Conservation (phyloP, 1,284 basidiomycete genomes). For the Austroboletus niveus region DNA sequence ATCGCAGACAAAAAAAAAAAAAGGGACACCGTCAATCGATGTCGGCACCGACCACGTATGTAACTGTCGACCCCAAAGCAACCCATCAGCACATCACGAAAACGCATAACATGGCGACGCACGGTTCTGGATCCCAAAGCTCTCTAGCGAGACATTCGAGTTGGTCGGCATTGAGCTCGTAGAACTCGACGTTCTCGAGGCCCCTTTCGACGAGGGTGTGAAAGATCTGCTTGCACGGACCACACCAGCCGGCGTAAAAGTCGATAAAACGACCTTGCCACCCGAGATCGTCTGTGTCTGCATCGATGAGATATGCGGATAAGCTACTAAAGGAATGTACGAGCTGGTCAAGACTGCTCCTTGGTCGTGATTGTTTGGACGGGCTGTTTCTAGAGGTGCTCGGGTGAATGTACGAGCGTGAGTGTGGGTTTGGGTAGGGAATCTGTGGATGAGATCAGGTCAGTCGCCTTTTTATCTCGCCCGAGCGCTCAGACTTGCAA, state of each 20-base stretch:
- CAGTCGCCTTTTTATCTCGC: no score
- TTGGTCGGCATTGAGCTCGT: conserved; percentile 67
- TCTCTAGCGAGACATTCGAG: conserved; percentile 40
- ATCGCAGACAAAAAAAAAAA: no score
- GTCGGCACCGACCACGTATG: no score
- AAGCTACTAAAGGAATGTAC: conserved; percentile 8
- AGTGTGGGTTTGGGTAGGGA: no score
- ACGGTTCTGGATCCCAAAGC: conserved; percentile 53
- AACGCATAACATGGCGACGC: conserved; percentile 7
- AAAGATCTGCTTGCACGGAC: conserved; percentile 65
- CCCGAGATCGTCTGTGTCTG: background rate
- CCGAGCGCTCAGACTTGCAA: no score
- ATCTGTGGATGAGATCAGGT: no score
- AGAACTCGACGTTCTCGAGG: conserved; percentile 44
- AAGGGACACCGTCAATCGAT: no score
- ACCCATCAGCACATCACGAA: no score
- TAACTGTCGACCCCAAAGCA: no score
- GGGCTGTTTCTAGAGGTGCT: conserved; percentile 1
- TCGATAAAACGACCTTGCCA: conserved; percentile 53
- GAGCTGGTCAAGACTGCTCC: conserved; percentile 10
- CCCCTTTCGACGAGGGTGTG: conserved; percentile 61
- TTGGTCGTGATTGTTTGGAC: conserved; percentile 3
- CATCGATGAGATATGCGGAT: no score
- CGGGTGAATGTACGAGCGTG: background rate
- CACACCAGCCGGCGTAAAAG: conserved; percentile 60